phyloP scores from a whole-genome alignment of 805 yeast species.

The Schizosaccharomyces osmophilus region DNA sequence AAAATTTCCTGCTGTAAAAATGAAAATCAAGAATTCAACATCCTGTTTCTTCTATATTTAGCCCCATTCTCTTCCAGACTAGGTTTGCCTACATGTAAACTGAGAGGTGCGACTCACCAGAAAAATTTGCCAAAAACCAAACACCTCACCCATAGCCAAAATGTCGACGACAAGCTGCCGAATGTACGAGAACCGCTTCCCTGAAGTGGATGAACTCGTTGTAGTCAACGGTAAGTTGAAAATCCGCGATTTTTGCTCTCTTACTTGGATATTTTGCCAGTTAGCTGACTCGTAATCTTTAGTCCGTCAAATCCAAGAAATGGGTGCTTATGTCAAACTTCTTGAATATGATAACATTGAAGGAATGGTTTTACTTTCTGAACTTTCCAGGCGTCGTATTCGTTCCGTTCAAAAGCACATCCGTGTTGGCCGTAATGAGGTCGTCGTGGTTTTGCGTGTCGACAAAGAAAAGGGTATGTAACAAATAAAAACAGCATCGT shows the following conservation, averaged over 20 bases:
- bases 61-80: too few species aligned
- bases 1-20: too few species aligned
- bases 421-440: slow-evolving; percentile 95
- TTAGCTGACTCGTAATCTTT: not conserved
- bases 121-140: not conserved
- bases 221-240: slow-evolving; percentile 74
- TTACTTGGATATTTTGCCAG: not conserved
- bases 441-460: slow-evolving; percentile 89
- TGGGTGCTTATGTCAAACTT: slow-evolving; percentile 95
- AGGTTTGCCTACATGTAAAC: too few species aligned
- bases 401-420: slow-evolving; percentile 91
- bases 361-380: slow-evolving; percentile 92
- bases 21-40: too few species aligned
- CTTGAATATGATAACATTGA: slow-evolving; percentile 94
- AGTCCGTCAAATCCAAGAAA: slow-evolving; percentile 50
- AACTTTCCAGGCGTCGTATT: slow-evolving; percentile 93
- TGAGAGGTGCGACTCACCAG: not conserved
- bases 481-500: not conserved
- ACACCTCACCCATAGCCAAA: not conserved
- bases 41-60: too few species aligned
- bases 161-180: slow-evolving; percentile 85
- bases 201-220: slow-evolving; percentile 95
- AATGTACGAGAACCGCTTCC: slow-evolving; percentile 92
- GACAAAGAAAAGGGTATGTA: slow-evolving; percentile 66
- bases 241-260: slow-evolving; percentile 19